Evolutionary conservation across 75 land plant species (phyloP).

Genomic region (Pinus albicaulis): DNA sequence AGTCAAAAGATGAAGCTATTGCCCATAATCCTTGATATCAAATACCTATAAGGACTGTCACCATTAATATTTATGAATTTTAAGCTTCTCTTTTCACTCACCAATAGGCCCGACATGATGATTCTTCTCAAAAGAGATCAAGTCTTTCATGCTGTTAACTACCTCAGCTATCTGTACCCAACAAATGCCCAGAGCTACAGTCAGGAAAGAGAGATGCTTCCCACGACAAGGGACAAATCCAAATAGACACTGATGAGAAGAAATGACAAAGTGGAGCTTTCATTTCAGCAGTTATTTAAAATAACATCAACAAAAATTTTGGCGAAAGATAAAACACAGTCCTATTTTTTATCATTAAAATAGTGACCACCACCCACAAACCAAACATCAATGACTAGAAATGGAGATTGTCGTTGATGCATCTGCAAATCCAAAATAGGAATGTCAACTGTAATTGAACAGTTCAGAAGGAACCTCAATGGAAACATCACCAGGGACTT

Average conservation of each 20-base stretch:
- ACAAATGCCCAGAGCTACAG: neutral
- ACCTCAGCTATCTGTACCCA: slow-evolving; percentile 42
- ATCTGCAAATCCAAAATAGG: neutral
- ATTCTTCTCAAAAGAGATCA: slow-evolving; percentile 39
- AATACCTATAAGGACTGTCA: neutral
- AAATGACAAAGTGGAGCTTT: no score
- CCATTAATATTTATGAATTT: neutral
- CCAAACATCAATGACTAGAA: neutral
- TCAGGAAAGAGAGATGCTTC: neutral
- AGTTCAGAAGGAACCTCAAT: neutral
- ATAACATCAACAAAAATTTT: neutral
- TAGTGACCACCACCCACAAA: neutral
- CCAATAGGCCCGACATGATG: slow-evolving; percentile 34
- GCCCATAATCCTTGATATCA: neutral
- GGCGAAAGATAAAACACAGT: neutral
- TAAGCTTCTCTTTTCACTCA: slow-evolving; percentile 9
- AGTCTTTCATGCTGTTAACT: slow-evolving; percentile 47
- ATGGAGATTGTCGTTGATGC: neutral
- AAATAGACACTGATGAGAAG: no score
- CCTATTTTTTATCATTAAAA: neutral
- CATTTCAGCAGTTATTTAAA: neutral
- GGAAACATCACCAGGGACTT: neutral
- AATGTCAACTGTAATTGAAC: neutral
- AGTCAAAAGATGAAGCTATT: neutral
- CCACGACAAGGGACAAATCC: no score